A percentile compares a stretch with the other conserved stretches of the same genome.
These are phyloP conservation scores for Suillus variegatus DNA, from an alignment of 768 basidiomycete genomes.

Conservation along the genomic window DNA sequence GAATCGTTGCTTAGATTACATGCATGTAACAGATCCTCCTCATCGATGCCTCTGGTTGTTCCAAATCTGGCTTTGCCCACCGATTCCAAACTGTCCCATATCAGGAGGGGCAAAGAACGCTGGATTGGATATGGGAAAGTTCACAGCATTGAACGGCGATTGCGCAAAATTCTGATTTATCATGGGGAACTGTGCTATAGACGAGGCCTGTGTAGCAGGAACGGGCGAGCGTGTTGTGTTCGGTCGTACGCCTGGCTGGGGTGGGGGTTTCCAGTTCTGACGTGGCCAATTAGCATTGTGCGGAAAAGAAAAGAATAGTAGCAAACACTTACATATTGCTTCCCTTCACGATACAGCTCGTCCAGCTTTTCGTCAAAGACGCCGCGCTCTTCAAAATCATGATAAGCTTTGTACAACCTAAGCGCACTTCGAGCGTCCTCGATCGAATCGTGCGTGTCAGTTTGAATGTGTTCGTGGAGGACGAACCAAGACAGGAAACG, in stretches of 20 bases:
- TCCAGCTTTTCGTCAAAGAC: constrained; percentile 88
- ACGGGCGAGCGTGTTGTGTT: constrained; percentile 7
- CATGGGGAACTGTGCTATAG: constrained; percentile 31
- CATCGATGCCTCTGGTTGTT: constrained; percentile 6
- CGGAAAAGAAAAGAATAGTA: not conserved
- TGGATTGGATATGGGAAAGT: constrained; percentile 11
- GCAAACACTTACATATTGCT: constrained; percentile 59
- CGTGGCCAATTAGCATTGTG: constrained; percentile 5
- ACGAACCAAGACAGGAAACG: constrained; percentile 95
- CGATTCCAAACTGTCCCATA: constrained; percentile 13
- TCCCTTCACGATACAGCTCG: constrained; percentile 76
- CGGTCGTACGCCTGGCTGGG: constrained; percentile 17
- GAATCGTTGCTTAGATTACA: not conserved
- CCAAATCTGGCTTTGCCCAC: constrained; percentile 6
- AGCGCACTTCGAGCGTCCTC: constrained; percentile 92
- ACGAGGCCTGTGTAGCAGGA: constrained; percentile 7
- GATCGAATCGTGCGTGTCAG: constrained; percentile 96
- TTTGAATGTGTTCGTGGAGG: constrained; percentile 90
- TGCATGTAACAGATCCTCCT: not conserved
- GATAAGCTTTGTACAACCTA: constrained; percentile 80
- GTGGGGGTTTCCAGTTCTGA: constrained; percentile 63
- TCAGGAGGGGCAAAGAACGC: constrained; percentile 24
- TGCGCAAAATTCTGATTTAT: constrained; percentile 25
- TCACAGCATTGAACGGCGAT: constrained; percentile 19
- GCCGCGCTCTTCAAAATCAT: constrained; percentile 71